Evolutionary conservation across 495 filamentous ascomycete species (phyloP), one percentile per base, ranked within the genome.

Genomic region (Terfezia boudieri): DNA sequence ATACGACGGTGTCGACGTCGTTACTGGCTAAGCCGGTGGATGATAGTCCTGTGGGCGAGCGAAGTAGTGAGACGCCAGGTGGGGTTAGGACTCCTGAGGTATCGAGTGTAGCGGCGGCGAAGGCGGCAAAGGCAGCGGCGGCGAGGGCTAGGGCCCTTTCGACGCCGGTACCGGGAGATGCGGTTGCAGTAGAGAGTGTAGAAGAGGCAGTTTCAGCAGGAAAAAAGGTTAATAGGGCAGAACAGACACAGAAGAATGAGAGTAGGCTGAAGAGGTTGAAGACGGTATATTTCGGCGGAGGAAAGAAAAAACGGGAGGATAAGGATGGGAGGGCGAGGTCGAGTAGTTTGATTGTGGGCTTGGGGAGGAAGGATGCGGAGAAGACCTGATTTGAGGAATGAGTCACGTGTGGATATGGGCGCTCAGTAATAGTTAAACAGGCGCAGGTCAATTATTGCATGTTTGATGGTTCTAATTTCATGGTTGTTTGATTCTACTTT

Each of bases 231-330:
- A 5, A 51, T 51, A 12, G 49, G 26, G 23, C n/a, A 5, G 49
- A 51, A 26, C n/a, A 51, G 22, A 51, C 49, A 4, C 16, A 20
- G 11, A 51, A 51, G 12, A 20, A 20, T n/a, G 51, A 53, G 37
- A 55, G n/a, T 8, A 49, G 46, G 56, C 17, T 65, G 41, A 59
- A 58, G 49, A 62, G 63, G 46, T 49, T 65, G 11, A 64, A 64
- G 52, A 62, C 57, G 20, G 32, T 65, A 55, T 65, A 65, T 50
- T 64, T 65, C 49, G 63, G 63, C 9, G 58, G 61, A 53, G 57
- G 53, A 8, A 65, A 60, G 56, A 62, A 60, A 51, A 53, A 46
- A 14, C 12, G 17, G 41, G 17, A 46, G 8, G 41, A 46, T 14
- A 46, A 46, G 41, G 41, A 46, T 20, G 41, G 41, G 41, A 46